Conservation (phyloP, 2,329 filamentous ascomycete genomes). For the Xylariales sp. region DNA sequence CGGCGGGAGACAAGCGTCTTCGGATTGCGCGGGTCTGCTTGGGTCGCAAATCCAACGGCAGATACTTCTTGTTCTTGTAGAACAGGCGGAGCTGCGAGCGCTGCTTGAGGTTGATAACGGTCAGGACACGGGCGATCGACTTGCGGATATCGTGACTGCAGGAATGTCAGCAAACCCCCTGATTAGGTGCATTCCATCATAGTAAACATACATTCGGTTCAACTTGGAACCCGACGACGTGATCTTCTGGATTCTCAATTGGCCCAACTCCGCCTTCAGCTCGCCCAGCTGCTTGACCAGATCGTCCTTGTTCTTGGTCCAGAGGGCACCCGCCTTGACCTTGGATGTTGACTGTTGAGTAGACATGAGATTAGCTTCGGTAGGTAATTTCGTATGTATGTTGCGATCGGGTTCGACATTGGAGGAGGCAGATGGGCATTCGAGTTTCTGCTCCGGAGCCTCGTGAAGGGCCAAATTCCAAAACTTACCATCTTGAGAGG, state of each 20-base stretch:
- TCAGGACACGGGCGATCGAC: slow-evolving; percentile 97
- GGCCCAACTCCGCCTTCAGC: slow-evolving; percentile 92
- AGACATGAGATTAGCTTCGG: slow-evolving; percentile 16
- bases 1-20: slow-evolving; percentile 87
- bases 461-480: neutral
- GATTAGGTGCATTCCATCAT: slow-evolving; percentile 11
- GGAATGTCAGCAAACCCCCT: slow-evolving; percentile 14
- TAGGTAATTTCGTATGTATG: too few species aligned
- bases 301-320: slow-evolving; percentile 99
- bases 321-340: slow-evolving; percentile 96
- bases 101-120: slow-evolving; percentile 99
- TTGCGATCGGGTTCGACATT: neutral
- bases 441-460: too few species aligned
- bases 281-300: slow-evolving; percentile 91
- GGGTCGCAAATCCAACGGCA: slow-evolving; percentile 93
- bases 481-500: slow-evolving; percentile 9
- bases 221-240: slow-evolving; percentile 92
- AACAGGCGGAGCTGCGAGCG: slow-evolving; percentile 95
- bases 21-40: slow-evolving; percentile 99
- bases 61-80: slow-evolving; percentile 99
- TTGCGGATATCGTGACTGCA: slow-evolving; percentile 96
- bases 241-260: slow-evolving; percentile 98
- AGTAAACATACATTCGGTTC: slow-evolving; percentile 79
- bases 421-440: neutral
- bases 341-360: slow-evolving; percentile 50